phyloP scores from a whole-genome alignment of 768 basidiomycete genomes.

The Sarcomyxa edulis region DNA sequence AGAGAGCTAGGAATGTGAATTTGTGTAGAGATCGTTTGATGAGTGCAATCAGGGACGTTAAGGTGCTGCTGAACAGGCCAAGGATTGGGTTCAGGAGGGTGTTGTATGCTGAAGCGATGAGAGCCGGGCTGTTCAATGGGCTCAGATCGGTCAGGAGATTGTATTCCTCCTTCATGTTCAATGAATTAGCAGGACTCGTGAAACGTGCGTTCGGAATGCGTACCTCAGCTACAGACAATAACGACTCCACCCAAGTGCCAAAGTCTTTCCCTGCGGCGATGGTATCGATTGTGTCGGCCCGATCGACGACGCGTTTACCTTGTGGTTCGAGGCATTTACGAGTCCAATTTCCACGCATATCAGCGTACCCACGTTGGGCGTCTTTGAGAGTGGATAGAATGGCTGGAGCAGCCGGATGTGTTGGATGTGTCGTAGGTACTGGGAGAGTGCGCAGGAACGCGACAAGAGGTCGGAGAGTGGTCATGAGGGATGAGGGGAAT shows the following conservation, averaged over 20 bases:
- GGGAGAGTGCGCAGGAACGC: constrained; percentile 68
- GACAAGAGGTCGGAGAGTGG: constrained; percentile 59
- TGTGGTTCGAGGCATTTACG: constrained; percentile 70
- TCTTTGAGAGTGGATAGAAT: constrained; percentile 67
- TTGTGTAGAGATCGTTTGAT: constrained; percentile 76
- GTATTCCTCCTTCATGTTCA: constrained; percentile 54
- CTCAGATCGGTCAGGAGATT: constrained; percentile 56
- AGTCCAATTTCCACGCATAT: constrained; percentile 80
- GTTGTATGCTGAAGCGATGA: constrained; percentile 54
- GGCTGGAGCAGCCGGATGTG: constrained; percentile 66
- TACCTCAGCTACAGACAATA: constrained; percentile 66
- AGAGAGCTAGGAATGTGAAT: constrained; percentile 75
- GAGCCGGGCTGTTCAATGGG: constrained; percentile 45
- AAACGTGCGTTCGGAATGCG: constrained; percentile 12
- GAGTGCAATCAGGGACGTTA: constrained; percentile 55
- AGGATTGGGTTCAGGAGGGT: constrained; percentile 62
- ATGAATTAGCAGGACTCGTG: no score
- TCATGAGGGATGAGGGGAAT: constrained; percentile 49
- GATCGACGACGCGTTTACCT: constrained; percentile 62
- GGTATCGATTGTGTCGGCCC: constrained; percentile 65
- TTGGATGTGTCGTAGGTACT: constrained; percentile 74
- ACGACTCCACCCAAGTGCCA: constrained; percentile 60
- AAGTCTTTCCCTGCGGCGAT: constrained; percentile 66
- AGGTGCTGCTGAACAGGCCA: constrained; percentile 57
- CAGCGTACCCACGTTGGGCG: constrained; percentile 77